Base-by-base conservation (phyloP, 176 grass and related monocot genomes). In the Tillandsia leiboldiana region DNA sequence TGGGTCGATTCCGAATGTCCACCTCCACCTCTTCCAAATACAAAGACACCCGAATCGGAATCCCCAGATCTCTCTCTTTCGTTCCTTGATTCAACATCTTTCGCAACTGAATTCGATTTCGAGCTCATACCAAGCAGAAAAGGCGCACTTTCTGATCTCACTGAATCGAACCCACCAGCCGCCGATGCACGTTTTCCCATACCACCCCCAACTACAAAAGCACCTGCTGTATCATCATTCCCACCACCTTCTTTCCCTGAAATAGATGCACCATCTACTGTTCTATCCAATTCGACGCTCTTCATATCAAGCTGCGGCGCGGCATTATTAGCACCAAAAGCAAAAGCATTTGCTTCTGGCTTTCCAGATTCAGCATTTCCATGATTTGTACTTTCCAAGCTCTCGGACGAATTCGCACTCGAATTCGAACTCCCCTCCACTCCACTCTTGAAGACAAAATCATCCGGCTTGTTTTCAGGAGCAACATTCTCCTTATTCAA, bases 271-370 rank as follows among this genome's bases (percentile, higher is more conserved):
- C 17, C 11, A 8, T 12, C 48, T 51, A 48, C 54, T 73, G 17
- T 12, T 27, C 64, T 56, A 20, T n/a, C 64, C 33, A n/a, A 18
- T 12, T 33, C 28, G 27, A 12, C 14, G 10, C 10, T 74, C 51
- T 56, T 53, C 50, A 2, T 50, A 33, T 65, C 63, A 12, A 50
- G 53, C 12, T 10, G 24, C 8, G 10, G n/a, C 15, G 28, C 49
- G 8, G 26, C 26, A 75, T 27, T 22, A 42, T 27, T 12, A 33
- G 49, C 9, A 53, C 49, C 49, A 53, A 75, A 75, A 12, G 63
- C 63, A 56, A 66, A 75, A 13, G 73, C 50, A 54, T 62, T 26
- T 51, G 12, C 66, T 47, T 67, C 51, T 3, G 50, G n/a, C 50
- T 23, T 75, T 48, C 63, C 63, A 75, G 26, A 54, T 27, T 53